Base-by-base conservation (phyloP, 345 rosid genomes). In the Gynandropsis gynandra region DNA sequence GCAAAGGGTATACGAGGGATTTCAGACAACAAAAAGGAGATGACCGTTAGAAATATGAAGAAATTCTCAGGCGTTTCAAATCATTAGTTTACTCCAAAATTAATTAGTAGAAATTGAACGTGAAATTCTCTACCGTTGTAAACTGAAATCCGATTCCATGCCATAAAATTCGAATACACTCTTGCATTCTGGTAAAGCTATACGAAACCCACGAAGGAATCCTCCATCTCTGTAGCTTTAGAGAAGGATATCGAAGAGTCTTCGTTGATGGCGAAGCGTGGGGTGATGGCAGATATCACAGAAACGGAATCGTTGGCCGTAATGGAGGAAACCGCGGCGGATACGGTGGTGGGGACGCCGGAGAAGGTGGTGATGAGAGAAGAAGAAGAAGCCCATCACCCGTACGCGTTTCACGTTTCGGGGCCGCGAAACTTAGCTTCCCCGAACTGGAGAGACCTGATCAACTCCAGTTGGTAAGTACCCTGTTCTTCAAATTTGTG, bases 401-500 rank as follows among this genome's bases (percentile, higher is more conserved):
- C 97, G 3, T 88, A 85, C 44, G 90, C 96, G 16, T 92, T 88
- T 66, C 87, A 85, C 32, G 94, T 92, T 4, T 88, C 95, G 1
- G 97, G 97, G 4, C 99, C 97, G 38, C 80, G 97, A 13, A 92
- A 92, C 56, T 74, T 85, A 0, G 72, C 82, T 67, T 70, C 85
- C 42, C 95, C 97, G 34, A 92, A 81, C 31, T 92, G 99, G 97
- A 81, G 94, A 77, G 99, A 92, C 47, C 87, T 92, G 50, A 76
- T 87, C 68, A 83, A 29, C 71, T 92, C 99, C 5, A 92, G 90
- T 70, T 92, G 97, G 99, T 92, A 31, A 48, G 83, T 47, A 3
- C 12, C 10, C 29, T n/a, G n/a, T 13, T 10, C 11, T 1, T 10
- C 47, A 52, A 38, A 2, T 21, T n/a, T 24, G 8, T 11, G 11